Evolutionary conservation across 305 asterid genomes (phyloP).

Genomic region (Andrographis paniculata): DNA sequence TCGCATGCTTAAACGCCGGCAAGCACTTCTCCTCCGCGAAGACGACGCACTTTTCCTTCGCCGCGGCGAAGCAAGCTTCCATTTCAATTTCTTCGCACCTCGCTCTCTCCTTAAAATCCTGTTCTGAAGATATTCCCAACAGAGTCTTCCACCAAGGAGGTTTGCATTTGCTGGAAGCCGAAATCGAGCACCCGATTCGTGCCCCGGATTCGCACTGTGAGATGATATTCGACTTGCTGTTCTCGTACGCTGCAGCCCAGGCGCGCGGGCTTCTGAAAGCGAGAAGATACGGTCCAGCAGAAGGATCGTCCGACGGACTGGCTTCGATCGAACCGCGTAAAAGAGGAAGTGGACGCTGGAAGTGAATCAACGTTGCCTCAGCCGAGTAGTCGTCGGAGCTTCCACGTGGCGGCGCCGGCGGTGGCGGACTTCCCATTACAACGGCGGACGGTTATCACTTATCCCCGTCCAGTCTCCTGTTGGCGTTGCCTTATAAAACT

Average conservation of each 20-base stretch:
- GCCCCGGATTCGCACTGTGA: conserved; percentile 75
- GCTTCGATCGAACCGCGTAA: conserved; percentile 64
- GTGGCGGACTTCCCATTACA: conserved; percentile 27
- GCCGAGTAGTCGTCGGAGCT: conserved; percentile 57
- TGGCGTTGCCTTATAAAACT: no score
- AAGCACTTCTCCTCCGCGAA: conserved; percentile 56
- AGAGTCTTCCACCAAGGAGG: conserved; percentile 75
- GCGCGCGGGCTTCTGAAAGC: conserved; percentile 53
- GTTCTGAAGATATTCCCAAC: conserved; percentile 33
- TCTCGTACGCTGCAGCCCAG: conserved; percentile 55
- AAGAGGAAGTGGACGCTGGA: conserved; percentile 52
- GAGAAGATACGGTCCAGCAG: conserved; percentile 52
- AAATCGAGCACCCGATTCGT: conserved; percentile 79
- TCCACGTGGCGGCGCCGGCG: conserved; percentile 22
- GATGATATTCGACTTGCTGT: conserved; percentile 41
- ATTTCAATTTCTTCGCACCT: conserved; percentile 75
- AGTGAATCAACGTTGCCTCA: conserved; percentile 45
- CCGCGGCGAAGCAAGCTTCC: conserved; percentile 49
- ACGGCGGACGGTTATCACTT: no score
- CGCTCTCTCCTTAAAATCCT: conserved; percentile 46
- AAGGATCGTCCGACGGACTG: conserved; percentile 35
- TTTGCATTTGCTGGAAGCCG: conserved; percentile 74
- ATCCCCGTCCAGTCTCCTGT: no score
- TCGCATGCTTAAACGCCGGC: conserved; percentile 51
- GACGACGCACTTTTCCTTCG: conserved; percentile 46